Percentiles rank a stretch among this genome's conserved stretches.
Evolutionary conservation across 2,329 filamentous ascomycete genomes (phyloP).

Genomic region (Talaromyces sp.): DNA sequence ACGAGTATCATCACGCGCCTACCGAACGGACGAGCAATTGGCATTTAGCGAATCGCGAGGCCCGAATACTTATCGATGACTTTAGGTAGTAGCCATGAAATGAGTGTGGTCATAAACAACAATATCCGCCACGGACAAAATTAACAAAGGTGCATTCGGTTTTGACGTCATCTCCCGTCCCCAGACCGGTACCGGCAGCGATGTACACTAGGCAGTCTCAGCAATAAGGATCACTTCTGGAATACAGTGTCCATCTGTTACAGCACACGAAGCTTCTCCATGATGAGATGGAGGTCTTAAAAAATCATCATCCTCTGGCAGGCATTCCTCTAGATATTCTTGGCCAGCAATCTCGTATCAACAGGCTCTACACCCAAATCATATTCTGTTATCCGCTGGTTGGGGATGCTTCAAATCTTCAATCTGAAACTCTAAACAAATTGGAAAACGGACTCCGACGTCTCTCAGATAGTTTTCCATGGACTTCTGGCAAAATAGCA

Average conservation of each 20-base stretch:
- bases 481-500: not conserved
- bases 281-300: not conserved
- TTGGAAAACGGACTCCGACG: constrained; percentile 39
- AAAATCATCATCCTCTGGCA: not conserved
- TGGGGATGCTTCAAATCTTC: constrained; percentile 21
- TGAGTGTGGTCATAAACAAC: too few relatives aligned
- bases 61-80: too few relatives aligned
- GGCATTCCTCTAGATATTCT: constrained; percentile 38
- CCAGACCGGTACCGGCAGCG: not conserved
- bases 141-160: too few relatives aligned
- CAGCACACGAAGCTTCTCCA: not conserved
- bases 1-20: too few relatives aligned
- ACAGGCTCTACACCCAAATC: constrained; percentile 48
- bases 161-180: not conserved
- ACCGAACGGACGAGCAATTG: too few relatives aligned
- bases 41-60: too few relatives aligned
- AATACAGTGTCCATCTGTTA: not conserved
- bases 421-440: constrained; percentile 27
- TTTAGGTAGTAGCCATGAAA: too few relatives aligned
- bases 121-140: too few relatives aligned
- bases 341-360: constrained; percentile 42
- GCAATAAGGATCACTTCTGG: not conserved
- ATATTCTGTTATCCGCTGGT: constrained; percentile 39
- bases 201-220: not conserved
- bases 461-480: constrained; percentile 37